A percentile compares a stretch with the other conserved stretches of the same genome.
Evolutionary conservation across 257 asterid species (phyloP).

Genomic region (Verbascum thapsus): DNA sequence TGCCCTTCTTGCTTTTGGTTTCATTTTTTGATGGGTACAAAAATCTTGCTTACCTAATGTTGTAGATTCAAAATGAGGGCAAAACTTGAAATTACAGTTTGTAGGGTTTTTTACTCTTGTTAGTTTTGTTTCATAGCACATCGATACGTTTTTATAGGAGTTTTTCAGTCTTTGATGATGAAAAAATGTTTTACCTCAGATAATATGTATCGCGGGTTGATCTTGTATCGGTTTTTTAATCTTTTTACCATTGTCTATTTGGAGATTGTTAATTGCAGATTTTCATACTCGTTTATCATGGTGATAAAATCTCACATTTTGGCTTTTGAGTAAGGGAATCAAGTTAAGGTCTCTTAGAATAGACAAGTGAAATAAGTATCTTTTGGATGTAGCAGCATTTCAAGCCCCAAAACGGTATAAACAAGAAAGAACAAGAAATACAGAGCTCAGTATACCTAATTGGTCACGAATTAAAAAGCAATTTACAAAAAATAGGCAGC

Average conservation of each 20-base stretch:
- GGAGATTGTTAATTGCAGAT: too few relatives aligned
- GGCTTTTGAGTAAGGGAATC: neutral
- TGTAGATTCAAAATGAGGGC: slow-evolving; percentile 37
- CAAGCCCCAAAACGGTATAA: slow-evolving; percentile 9
- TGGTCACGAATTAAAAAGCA: too few relatives aligned
- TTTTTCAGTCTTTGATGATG: too few relatives aligned
- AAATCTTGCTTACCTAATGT: slow-evolving; percentile 30
- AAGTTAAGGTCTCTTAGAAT: neutral
- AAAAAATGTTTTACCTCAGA: too few relatives aligned
- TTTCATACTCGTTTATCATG: too few relatives aligned
- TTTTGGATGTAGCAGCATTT: neutral
- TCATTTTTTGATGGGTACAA: slow-evolving; percentile 30
- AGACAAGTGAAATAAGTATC: neutral
- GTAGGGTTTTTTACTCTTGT: neutral
- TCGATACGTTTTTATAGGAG: too few relatives aligned
- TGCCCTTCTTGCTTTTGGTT: slow-evolving; percentile 23
- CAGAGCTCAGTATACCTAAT: slow-evolving; percentile 18
- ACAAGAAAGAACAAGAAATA: neutral
- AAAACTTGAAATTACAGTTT: neutral
- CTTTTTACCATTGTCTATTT: too few relatives aligned
- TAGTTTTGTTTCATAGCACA: too few relatives aligned
- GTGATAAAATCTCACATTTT: neutral
- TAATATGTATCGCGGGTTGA: too few relatives aligned
- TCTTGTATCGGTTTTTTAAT: too few relatives aligned
- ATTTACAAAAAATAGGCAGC: too few relatives aligned